Evolutionary conservation across 306 rosid genomes (phyloP), one percentile per base, ranked within the genome.

Genomic region (Canavalia gladiata): DNA sequence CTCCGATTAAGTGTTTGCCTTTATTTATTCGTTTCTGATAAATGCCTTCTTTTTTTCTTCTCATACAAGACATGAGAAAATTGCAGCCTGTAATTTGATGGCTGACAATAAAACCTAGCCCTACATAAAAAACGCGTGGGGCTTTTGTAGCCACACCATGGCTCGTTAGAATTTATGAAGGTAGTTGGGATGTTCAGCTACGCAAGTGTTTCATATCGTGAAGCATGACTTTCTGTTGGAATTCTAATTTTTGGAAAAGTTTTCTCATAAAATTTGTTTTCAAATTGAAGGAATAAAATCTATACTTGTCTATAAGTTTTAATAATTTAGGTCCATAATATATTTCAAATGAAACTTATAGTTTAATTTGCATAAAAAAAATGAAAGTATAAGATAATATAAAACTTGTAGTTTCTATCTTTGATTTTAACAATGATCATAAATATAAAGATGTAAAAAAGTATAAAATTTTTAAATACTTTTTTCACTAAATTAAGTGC

Each of bases 51-150:
- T 7, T 28, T 7, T 18, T 45, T 30, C 2, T 10, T 18, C 25
- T 18, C 25, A 18, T 18, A 18, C 25, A 18, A 18, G 25, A 18
- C 25, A 18, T 37, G 41, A 37, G 41, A 2, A 2, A 2, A 37
- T 5, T 30, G 52, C 65, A 65, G 73, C 42, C 56, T 57, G 64
- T 67, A 50, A 52, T 77, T 52, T 68, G 39, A 43, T 68, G 82
- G 47, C 58, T 68, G 59, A 30, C 57, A 37, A 31, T 68, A 49
- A 62, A 52, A 49, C 8, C n/a, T 8, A 49, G 50, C 73, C 66
- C 39, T 7, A 30, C 29, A 43, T 55, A 8, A 31, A 18, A 68
- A 69, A 57, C 49, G 69, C 28, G 50, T 45, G 76, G 67, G 76
- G 51, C 60, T 56, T 79, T 68, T 10, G 58, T 47, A 25, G 70